phyloP scores from a whole-genome alignment of 1,284 basidiomycete genomes.

The Austropuccinia psidii region DNA sequence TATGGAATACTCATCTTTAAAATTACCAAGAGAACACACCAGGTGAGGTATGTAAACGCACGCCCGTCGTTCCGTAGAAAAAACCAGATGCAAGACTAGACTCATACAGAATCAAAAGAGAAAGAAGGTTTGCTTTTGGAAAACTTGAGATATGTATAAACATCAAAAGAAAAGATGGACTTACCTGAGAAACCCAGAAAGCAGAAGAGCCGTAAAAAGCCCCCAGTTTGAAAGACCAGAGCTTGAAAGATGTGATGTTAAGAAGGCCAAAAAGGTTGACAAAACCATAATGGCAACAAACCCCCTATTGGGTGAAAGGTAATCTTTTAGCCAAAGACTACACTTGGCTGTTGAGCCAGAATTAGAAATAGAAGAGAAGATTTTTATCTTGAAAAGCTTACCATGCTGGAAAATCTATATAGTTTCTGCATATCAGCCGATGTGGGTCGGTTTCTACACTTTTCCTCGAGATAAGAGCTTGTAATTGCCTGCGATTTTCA shows the following conservation, averaged over 20 bases:
- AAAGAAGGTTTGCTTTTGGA: not conserved
- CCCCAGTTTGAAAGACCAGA: slow-evolving; percentile 22
- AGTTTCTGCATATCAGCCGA: slow-evolving; percentile 15
- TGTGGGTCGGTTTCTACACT: slow-evolving; percentile 21
- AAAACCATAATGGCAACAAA: slow-evolving; percentile 21
- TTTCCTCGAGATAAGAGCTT: slow-evolving; percentile 1
- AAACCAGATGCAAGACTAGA: slow-evolving; percentile 34
- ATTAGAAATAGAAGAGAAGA: not conserved
- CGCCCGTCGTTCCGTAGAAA: slow-evolving; percentile 26
- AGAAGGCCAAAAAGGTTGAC: slow-evolving; percentile 19
- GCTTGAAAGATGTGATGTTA: not conserved
- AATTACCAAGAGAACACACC: slow-evolving; percentile 2
- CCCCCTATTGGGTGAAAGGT: not conserved
- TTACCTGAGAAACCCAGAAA: slow-evolving; percentile 29
- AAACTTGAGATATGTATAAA: not conserved
- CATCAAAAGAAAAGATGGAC: not conserved
- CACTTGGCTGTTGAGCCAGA: not conserved
- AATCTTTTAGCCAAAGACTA: not conserved
- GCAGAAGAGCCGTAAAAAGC: slow-evolving; percentile 10
- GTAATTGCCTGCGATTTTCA: slow-evolving; percentile 5
- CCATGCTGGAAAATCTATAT: slow-evolving; percentile 34
- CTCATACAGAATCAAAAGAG: not conserved
- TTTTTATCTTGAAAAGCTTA: not conserved
- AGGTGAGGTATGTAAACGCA: slow-evolving; percentile 24
- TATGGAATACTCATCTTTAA: not conserved